Conservation (phyloP, 176 grass and related monocot species). For the Oryza meyeriana region DNA sequence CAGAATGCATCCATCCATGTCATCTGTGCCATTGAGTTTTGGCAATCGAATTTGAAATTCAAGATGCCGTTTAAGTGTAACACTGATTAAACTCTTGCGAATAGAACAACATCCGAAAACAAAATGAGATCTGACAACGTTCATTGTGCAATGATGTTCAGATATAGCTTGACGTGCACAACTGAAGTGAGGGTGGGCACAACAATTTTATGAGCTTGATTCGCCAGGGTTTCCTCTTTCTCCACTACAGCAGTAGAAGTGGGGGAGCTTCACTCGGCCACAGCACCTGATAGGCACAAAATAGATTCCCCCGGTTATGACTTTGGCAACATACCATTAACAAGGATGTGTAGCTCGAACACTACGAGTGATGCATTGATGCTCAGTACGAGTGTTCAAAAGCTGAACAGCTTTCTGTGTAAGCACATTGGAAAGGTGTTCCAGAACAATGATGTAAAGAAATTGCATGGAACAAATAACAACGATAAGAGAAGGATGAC, state of each 20-base stretch:
- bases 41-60: neutral
- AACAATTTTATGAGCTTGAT: constrained; percentile 31
- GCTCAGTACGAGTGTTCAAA: neutral
- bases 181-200: neutral
- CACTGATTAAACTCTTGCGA: neutral
- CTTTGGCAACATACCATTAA: neutral
- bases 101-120: neutral
- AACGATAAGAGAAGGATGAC: neutral
- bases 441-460: neutral
- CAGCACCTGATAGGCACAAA: constrained; percentile 57
- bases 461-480: neutral
- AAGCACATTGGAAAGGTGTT: neutral
- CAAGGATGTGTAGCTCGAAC: neutral
- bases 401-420: neutral
- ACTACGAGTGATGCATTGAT: neutral
- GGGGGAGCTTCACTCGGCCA: constrained; percentile 89
- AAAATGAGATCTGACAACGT: neutral
- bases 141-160: neutral
- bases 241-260: constrained; percentile 93
- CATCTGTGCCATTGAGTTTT: neutral
- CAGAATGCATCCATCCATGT: neutral
- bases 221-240: constrained; percentile 50
- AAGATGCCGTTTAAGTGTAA: neutral
- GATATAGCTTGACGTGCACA: neutral
- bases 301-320: neutral